Conservation (phyloP, 495 filamentous ascomycete genomes). For the Penicillium desertorum region DNA sequence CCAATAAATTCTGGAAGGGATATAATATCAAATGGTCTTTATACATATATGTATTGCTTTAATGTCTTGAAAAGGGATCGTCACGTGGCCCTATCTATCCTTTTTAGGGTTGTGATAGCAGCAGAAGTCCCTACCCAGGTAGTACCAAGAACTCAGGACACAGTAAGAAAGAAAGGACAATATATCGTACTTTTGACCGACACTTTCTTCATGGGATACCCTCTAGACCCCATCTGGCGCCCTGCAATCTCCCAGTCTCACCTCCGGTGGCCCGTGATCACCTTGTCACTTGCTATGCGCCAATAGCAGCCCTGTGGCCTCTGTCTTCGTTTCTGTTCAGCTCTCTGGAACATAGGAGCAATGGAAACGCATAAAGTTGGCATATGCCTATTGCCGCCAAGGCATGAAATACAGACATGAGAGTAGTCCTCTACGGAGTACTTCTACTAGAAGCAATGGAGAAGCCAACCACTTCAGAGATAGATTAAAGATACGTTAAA, state of each 20-base stretch:
- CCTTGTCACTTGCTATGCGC: not conserved
- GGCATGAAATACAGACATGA: not conserved
- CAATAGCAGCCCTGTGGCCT: conserved; percentile 2
- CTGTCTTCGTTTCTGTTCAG: not conserved
- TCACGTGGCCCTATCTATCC: conserved; percentile 2
- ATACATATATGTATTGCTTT: conserved; percentile 6
- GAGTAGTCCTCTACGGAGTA: not conserved
- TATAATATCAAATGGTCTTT: not conserved
- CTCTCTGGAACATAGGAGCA: too few species aligned
- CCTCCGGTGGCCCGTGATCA: conserved; percentile 6
- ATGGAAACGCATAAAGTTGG: not conserved
- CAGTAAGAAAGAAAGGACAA: not conserved
- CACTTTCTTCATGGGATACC: not conserved
- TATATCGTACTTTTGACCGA: not conserved
- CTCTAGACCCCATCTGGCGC: not conserved
- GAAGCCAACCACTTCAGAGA: not conserved
- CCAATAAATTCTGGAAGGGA: not conserved
- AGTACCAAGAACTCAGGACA: not conserved
- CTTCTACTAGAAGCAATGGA: not conserved
- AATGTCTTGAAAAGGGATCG: not conserved
- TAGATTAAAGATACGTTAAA: not conserved
- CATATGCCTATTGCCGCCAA: not conserved
- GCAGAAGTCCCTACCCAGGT: too few species aligned
- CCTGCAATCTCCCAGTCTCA: conserved; percentile 9
- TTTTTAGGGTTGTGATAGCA: not conserved